Evolutionary conservation across 2,329 filamentous ascomycete species (phyloP).

Genomic region (Trichoderma semiorbis): DNA sequence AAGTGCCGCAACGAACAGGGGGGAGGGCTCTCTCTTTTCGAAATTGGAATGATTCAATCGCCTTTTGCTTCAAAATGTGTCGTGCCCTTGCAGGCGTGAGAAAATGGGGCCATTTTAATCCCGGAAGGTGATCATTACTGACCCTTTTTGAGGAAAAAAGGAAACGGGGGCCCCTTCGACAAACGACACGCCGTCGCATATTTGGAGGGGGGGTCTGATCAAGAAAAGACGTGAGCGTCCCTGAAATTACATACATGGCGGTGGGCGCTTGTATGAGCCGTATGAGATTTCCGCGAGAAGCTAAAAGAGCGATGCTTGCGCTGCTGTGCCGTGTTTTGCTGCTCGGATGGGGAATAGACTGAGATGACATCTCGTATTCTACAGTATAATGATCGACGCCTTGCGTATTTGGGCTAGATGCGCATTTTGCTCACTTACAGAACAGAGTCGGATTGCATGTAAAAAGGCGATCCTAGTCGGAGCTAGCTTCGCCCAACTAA

Average conservation of each 20-base stretch:
- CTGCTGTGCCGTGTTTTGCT: background rate
- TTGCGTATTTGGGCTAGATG: background rate
- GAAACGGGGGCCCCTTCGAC: background rate
- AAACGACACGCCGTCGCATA: constrained; percentile 1
- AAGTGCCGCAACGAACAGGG: constrained; percentile 2
- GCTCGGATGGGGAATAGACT: background rate
- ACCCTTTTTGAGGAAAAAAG: background rate
- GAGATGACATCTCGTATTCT: constrained; percentile 1
- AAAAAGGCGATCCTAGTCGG: background rate
- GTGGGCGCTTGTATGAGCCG: constrained; percentile 13
- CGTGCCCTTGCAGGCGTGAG: background rate
- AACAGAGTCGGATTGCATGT: background rate
- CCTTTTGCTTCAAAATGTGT: background rate
- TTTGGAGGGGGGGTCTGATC: background rate
- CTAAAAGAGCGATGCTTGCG: background rate
- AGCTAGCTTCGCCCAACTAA: background rate
- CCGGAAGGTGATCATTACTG: constrained; percentile 6
- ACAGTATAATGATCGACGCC: background rate
- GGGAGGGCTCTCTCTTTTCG: background rate
- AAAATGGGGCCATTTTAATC: constrained; percentile 1
- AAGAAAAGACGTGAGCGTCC: background rate
- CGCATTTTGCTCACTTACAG: background rate
- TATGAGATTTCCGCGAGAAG: background rate
- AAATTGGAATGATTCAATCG: background rate
- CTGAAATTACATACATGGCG: background rate